Evolutionary conservation across 2,329 filamentous ascomycete species (phyloP), one percentile per base, ranked within the genome.

Genomic region (Aspergillus ustus): DNA sequence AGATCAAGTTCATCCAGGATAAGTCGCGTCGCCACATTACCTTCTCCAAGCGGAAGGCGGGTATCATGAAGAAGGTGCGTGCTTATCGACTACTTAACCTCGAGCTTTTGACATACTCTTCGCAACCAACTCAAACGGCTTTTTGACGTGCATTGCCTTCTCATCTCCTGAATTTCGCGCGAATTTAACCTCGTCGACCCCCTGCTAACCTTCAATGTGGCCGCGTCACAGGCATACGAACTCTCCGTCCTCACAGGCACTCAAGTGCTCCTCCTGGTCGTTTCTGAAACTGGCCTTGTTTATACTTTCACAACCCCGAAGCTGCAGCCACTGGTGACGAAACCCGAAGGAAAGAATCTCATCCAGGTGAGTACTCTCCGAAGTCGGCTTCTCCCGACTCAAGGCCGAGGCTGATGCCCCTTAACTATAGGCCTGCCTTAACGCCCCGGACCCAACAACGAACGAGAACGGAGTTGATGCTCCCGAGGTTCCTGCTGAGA

Each of bases 1-100:
- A 99, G 82, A 99, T 99, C 84, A 99, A 99, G 87, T 99, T 99
- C 83, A 99, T 99, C 80, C 94, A 93, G 81, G 95, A 99, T 83
- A 99, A 99, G 85, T 98, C 94, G 82, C 93, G 95, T 82, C 91
- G 95, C 66, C 95, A 99, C 84, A 99, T 98, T 78, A 98, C 95
- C 74, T 98, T 99, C 80, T 98, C 94, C 71, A 99, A 99, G 89
- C 92, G 95, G 79, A 99, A 99, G 85, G 95, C 95, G 60, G 95
- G 95, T 72, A 98, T 99, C 81, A 98, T 99, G 95, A 98, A 99
- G 87, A 98, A 98, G 93, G 95, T 97, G 78, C 70, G 89, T 70
- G 50, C 6, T 11, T 54, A 55, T 63, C 62, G 66, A 68, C 69
- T 55, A 37, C 44, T 46, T 51, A 54, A 46, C 43, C 61, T 66